These are phyloP conservation scores for Serendipita sp. DNA, from an alignment of 1,284 basidiomycete genomes.

Conservation along the genomic window DNA sequence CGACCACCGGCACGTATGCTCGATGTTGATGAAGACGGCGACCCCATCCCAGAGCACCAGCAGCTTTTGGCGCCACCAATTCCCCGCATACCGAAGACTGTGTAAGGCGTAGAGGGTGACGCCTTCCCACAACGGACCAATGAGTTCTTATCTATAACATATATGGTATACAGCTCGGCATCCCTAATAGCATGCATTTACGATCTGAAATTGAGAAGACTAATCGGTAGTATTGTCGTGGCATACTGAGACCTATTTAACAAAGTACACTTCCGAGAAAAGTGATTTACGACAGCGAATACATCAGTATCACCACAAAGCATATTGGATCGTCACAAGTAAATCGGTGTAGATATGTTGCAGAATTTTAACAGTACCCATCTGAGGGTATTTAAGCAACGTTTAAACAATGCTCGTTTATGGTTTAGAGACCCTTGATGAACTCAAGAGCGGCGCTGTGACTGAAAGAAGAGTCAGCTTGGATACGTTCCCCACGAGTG, in stretches of 20 bases:
- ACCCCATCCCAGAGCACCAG: background rate
- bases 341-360: background rate
- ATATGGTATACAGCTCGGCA: background rate
- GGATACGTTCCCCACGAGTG: background rate
- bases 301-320: background rate
- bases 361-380: too few species aligned
- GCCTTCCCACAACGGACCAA: background rate
- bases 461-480: conserved; percentile 15
- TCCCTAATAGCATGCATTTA: background rate
- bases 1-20: conserved; percentile 43
- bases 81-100: background rate
- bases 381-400: too few species aligned
- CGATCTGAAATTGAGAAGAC: background rate
- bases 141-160: background rate
- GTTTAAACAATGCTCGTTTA: too few species aligned
- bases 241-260: background rate
- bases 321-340: background rate
- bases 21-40: conserved; percentile 27
- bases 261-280: background rate
- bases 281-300: background rate
- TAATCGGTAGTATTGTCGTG: background rate
- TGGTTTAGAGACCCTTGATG: conserved; percentile 20
- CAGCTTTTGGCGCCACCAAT: background rate
- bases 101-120: background rate
- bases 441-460: conserved; percentile 30